Evolutionary conservation across 2,329 filamentous ascomycete genomes (phyloP).

Genomic region (Myriangium duriaei): DNA sequence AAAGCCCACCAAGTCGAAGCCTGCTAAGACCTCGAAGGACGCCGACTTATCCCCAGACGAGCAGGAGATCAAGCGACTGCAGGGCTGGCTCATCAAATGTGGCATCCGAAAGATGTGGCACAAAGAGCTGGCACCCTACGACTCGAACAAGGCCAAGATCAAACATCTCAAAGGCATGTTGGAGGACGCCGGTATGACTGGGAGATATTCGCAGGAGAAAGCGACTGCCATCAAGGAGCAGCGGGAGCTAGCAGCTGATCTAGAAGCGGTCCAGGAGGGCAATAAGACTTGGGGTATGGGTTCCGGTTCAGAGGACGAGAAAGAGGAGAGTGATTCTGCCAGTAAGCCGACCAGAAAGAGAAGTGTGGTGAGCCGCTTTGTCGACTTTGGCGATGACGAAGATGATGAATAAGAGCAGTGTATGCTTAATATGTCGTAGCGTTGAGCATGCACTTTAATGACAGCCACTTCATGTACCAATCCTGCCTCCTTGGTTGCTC

Average conservation of each 20-base stretch:
- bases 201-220: conserved; percentile 73
- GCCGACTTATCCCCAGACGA: conserved; percentile 48
- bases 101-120: conserved; percentile 88
- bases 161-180: conserved; percentile 69
- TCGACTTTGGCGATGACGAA: conserved; percentile 26
- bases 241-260: conserved; percentile 70
- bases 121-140: conserved; percentile 65
- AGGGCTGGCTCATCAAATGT: conserved; percentile 77
- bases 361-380: conserved; percentile 19
- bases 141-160: conserved; percentile 67
- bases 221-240: conserved; percentile 78
- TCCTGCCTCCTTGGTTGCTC: conserved; percentile 27
- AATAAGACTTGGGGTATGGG: conserved; percentile 60
- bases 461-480: conserved; percentile 1
- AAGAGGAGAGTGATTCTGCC: conserved; percentile 10
- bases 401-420: conserved; percentile 15
- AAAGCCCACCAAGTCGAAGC: conserved; percentile 18
- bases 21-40: conserved; percentile 19
- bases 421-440: no score
- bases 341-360: conserved; percentile 12
- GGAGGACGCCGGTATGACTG: conserved; percentile 72
- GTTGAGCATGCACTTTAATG: not conserved
- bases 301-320: conserved; percentile 18
- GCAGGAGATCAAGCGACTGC: conserved; percentile 75
- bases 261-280: conserved; percentile 74